Conservation (phyloP, 805 yeast species). For the Blastobotrys chiropterorum region DNA sequence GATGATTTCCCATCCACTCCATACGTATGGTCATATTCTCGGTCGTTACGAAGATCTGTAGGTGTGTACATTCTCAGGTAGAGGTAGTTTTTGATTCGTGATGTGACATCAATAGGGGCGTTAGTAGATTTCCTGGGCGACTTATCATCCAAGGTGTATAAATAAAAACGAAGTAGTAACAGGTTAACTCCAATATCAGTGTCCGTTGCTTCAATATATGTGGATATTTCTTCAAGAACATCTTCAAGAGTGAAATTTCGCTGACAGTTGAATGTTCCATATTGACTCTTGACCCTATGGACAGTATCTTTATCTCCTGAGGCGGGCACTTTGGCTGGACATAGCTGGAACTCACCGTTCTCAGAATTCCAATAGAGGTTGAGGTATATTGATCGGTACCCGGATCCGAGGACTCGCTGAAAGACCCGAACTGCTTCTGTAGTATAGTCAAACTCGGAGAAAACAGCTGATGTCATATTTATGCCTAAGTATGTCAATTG, state of each 20-base stretch:
- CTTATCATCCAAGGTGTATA: slow-evolving; percentile 20
- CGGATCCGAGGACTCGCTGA: slow-evolving; percentile 27
- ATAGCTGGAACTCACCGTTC: slow-evolving; percentile 43
- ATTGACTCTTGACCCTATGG: not conserved
- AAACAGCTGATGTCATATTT: slow-evolving; percentile 27
- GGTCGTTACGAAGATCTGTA: slow-evolving; percentile 8
- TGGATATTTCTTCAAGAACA: slow-evolving; percentile 23
- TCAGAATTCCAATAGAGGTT: slow-evolving; percentile 49
- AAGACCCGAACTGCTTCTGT: slow-evolving; percentile 20
- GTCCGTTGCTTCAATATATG: slow-evolving; percentile 38
- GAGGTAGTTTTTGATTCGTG: not conserved
- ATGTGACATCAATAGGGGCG: slow-evolving; percentile 2
- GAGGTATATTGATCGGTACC: slow-evolving; percentile 33
- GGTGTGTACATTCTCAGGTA: slow-evolving; percentile 18
- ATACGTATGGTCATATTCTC: not conserved
- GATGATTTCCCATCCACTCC: not conserved
- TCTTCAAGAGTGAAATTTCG: slow-evolving; percentile 15
- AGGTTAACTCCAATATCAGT: slow-evolving; percentile 41
- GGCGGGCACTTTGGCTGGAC: slow-evolving; percentile 36
- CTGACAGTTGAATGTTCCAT: slow-evolving; percentile 12
- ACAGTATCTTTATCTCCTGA: slow-evolving; percentile 1
- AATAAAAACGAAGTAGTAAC: slow-evolving; percentile 34
- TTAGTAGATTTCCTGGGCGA: not conserved
- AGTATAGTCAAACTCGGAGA: slow-evolving; percentile 29
- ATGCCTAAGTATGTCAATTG: slow-evolving; percentile 31